phyloP scores from a whole-genome alignment of 495 filamentous ascomycete genomes.

The Penicillium bovifimosum region DNA sequence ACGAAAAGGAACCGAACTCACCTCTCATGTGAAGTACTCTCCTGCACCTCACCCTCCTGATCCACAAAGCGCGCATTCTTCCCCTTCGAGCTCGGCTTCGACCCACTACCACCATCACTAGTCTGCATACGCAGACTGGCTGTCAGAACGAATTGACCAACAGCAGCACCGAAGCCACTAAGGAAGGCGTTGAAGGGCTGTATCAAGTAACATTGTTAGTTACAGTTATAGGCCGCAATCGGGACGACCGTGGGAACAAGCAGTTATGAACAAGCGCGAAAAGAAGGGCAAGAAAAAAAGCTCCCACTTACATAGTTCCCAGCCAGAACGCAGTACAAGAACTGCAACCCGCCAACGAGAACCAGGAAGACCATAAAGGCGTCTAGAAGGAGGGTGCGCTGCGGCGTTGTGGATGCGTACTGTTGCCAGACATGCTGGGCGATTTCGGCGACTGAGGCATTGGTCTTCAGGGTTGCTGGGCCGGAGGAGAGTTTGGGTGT shows the following conservation, averaged over 20 bases:
- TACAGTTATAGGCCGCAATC: not conserved
- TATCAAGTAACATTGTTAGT: not conserved
- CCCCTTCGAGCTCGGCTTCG: conserved; percentile 29
- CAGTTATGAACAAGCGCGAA: not conserved
- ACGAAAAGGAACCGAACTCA: conserved; percentile 20
- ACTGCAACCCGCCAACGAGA: conserved; percentile 80
- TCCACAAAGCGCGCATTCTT: conserved; percentile 30
- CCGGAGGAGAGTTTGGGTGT: conserved; percentile 41
- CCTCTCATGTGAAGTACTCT: conserved; percentile 45
- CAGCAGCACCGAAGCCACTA: conserved; percentile 87
- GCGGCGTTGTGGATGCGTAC: conserved; percentile 73
- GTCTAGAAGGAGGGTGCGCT: conserved; percentile 89
- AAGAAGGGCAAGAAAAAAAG: not conserved
- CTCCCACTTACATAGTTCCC: conserved; percentile 78
- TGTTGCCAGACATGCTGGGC: conserved; percentile 57
- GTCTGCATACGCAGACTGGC: conserved; percentile 90
- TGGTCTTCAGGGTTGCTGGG: conserved; percentile 33
- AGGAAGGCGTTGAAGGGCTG: conserved; percentile 99
- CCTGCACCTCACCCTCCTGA: conserved; percentile 25
- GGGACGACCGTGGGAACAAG: not conserved
- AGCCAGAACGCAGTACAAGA: conserved; percentile 84
- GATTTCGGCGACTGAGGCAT: conserved; percentile 49
- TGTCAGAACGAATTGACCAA: conserved; percentile 95
- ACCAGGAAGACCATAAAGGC: conserved; percentile 88
- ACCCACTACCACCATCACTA: conserved; percentile 28